Evolutionary conservation across 2,329 filamentous ascomycete genomes (phyloP).

Genomic region (Davidsoniella australis): DNA sequence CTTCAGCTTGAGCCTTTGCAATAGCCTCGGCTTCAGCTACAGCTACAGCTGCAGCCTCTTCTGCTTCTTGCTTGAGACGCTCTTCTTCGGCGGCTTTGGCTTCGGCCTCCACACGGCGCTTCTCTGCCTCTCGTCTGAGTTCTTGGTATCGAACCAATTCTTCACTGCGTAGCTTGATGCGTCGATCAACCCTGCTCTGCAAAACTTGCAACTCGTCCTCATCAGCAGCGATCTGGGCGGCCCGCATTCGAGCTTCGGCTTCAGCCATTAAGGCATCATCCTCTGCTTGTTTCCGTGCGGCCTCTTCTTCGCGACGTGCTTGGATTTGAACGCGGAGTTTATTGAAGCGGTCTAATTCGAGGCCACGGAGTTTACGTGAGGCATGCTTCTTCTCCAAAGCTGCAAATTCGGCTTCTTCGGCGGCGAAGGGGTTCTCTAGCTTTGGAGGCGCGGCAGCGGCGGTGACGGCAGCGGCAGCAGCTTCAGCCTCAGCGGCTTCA

Average conservation of each 20-base stretch:
- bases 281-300: conserved; percentile 1
- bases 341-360: conserved; percentile 9
- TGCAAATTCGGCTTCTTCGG: conserved; percentile 40
- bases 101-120: conserved; percentile 19
- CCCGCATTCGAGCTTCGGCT: conserved; percentile 16
- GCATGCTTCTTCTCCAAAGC: conserved; percentile 24
- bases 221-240: conserved; percentile 15
- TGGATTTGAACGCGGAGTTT: conserved; percentile 8
- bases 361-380: conserved; percentile 17
- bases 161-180: background rate
- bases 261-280: conserved; percentile 4
- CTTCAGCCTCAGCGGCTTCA: conserved; percentile 4
- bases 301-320: conserved; percentile 2
- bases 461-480: background rate
- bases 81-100: conserved; percentile 13
- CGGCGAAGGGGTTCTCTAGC: conserved; percentile 14
- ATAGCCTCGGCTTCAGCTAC: background rate
- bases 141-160: background rate
- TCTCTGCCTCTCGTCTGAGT: conserved; percentile 18
- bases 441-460: background rate
- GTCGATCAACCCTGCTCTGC: background rate
- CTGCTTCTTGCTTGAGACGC: background rate
- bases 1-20: background rate
- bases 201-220: conserved; percentile 2
- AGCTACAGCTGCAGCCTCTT: background rate